Evolutionary conservation across 257 asterid genomes (phyloP).

Genomic region (Primulina huaijiensis): DNA sequence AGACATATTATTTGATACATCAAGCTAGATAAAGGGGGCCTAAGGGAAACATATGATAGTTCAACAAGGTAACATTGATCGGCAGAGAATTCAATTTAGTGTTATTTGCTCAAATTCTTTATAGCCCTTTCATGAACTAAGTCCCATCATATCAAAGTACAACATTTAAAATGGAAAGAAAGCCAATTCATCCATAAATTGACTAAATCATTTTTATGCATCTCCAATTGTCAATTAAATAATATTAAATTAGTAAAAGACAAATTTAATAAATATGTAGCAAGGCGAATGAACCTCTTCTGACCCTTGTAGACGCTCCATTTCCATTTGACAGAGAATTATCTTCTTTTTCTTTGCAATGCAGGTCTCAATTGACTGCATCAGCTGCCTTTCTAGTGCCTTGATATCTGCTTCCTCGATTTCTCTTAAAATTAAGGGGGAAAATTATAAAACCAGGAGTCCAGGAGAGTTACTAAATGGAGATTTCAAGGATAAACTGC

Average conservation of each 20-base stretch:
- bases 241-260: slow-evolving; percentile 16
- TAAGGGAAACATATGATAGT: not conserved
- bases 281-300: slow-evolving; percentile 64
- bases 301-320: slow-evolving; percentile 82
- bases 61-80: not conserved
- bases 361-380: slow-evolving; percentile 97
- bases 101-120: slow-evolving; percentile 1
- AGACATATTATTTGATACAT: not conserved
- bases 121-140: not conserved
- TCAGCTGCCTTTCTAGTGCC: slow-evolving; percentile 87
- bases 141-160: slow-evolving; percentile 8
- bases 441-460: slow-evolving; percentile 11
- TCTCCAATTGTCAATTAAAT: not conserved
- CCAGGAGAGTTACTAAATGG: slow-evolving; percentile 16
- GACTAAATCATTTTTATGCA: not conserved
- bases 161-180: not conserved
- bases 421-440: slow-evolving; percentile 51
- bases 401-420: slow-evolving; percentile 93
- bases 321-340: slow-evolving; percentile 78
- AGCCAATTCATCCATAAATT: not conserved
- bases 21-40: slow-evolving; percentile 1
- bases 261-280: slow-evolving; percentile 10
- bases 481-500: slow-evolving; percentile 3
- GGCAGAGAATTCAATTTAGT: not conserved
- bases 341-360: slow-evolving; percentile 90